phyloP scores from a whole-genome alignment of 768 basidiomycete genomes.

The Sporobolomyces roseus region DNA sequence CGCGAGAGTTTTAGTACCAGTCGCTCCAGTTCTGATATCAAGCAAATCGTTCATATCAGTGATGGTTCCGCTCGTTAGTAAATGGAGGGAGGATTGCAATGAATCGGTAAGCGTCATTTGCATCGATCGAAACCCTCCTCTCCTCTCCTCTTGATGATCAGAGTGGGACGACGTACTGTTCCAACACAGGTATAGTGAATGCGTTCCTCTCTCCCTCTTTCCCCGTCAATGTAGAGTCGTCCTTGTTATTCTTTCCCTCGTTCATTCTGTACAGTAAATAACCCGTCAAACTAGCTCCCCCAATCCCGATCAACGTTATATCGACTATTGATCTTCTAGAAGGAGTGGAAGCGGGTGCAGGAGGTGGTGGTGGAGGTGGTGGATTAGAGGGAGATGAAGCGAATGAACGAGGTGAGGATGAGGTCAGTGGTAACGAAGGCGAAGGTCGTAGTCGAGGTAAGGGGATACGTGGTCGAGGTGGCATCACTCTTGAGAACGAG shows the following conservation, averaged over 20 bases:
- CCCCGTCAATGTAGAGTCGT: not conserved
- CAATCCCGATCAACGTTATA: constrained; percentile 20
- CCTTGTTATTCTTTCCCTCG: not conserved
- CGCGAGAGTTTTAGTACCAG: constrained; percentile 37
- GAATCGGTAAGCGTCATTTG: too few relatives aligned
- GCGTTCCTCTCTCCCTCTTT: not conserved
- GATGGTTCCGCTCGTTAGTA: not conserved
- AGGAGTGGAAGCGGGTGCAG: not conserved
- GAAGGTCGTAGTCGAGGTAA: not conserved
- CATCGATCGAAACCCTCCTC: too few relatives aligned
- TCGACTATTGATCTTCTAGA: constrained; percentile 22
- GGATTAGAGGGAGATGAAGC: not conserved
- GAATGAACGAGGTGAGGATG: not conserved
- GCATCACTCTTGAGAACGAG: too few relatives aligned
- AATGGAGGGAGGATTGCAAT: too few relatives aligned
- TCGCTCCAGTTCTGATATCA: constrained; percentile 24
- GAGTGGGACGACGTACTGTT: constrained; percentile 40
- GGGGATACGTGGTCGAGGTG: not conserved
- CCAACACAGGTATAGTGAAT: constrained; percentile 38
- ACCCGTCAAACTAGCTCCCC: constrained; percentile 22
- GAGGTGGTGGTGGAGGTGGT: not conserved
- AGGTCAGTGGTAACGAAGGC: too few relatives aligned
- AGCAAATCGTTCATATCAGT: not conserved
- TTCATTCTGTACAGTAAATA: constrained; percentile 20
- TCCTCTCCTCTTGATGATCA: too few relatives aligned